Evolutionary conservation across 345 rosid genomes (phyloP).

Genomic region (Mercurialis annua): DNA sequence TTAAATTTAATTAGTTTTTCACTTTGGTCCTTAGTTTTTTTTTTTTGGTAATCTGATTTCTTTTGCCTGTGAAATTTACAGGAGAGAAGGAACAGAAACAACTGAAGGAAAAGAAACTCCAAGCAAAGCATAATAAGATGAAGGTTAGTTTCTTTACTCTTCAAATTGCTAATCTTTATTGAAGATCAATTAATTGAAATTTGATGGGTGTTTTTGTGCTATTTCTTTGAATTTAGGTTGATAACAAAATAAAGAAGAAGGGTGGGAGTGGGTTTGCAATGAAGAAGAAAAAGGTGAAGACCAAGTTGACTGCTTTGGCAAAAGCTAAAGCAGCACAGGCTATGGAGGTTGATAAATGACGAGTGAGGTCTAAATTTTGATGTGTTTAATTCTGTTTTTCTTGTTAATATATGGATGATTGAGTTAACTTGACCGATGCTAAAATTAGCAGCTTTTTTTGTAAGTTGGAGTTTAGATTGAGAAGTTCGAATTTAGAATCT

Average conservation of each 20-base stretch:
- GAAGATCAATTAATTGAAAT: no score
- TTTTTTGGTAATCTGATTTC: neutral
- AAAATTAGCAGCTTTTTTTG: neutral
- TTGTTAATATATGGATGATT: neutral
- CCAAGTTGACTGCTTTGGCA: slow-evolving; percentile 63
- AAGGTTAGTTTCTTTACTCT: slow-evolving; percentile 46
- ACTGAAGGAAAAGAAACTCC: slow-evolving; percentile 65
- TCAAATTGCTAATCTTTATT: neutral
- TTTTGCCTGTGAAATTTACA: slow-evolving; percentile 18
- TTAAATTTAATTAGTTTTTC: neutral
- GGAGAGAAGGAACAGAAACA: slow-evolving; percentile 79
- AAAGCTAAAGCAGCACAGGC: slow-evolving; percentile 95
- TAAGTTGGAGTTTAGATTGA: slow-evolving; percentile 16
- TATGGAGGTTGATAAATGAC: slow-evolving; percentile 86
- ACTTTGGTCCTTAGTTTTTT: neutral
- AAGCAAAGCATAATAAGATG: slow-evolving; percentile 87
- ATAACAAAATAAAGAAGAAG: slow-evolving; percentile 65
- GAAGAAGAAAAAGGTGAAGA: slow-evolving; percentile 85
- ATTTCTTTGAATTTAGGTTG: slow-evolving; percentile 45
- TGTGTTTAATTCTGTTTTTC: neutral
- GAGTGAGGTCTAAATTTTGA: slow-evolving; percentile 36
- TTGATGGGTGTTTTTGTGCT: no score
- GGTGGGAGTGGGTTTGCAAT: slow-evolving; percentile 68
- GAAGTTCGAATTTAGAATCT: neutral
- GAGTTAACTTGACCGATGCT: slow-evolving; percentile 10